Conservation (phyloP, 495 filamentous ascomycete species). For the Penicillium mononematosum region DNA sequence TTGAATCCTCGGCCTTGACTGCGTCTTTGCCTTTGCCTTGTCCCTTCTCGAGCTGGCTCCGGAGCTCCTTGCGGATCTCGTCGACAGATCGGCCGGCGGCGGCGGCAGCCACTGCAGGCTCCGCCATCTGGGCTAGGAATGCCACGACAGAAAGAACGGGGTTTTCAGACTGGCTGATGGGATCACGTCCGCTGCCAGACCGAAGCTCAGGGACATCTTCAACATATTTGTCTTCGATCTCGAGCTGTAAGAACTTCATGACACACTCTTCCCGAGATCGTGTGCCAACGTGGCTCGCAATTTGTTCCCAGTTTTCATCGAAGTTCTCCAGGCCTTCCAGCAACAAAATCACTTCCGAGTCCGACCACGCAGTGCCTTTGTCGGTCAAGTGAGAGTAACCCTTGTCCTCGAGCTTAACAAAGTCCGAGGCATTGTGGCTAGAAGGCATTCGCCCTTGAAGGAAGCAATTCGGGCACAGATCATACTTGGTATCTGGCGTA, state of each 20-base stretch:
- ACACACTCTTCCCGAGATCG: conserved; percentile 96
- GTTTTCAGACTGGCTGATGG: conserved; percentile 87
- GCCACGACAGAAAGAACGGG: conserved; percentile 92
- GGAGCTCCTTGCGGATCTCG: conserved; percentile 73
- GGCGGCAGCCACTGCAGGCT: conserved; percentile 83
- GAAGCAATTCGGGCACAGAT: conserved; percentile 88
- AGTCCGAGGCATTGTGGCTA: conserved; percentile 69
- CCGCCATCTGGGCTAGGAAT: conserved; percentile 84
- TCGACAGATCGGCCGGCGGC: conserved; percentile 82
- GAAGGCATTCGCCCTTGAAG: conserved; percentile 74
- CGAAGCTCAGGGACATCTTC: conserved; percentile 70
- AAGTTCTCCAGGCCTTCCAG: conserved; percentile 87
- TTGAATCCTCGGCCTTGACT: conserved; percentile 64
- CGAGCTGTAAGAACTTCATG: conserved; percentile 87
- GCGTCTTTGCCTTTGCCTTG: conserved; percentile 53
- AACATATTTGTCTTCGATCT: conserved; percentile 86
- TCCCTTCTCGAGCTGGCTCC: conserved; percentile 67
- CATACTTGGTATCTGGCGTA: conserved; percentile 65
- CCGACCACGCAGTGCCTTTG: conserved; percentile 82
- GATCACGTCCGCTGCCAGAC: conserved; percentile 69
- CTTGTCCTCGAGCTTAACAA: conserved; percentile 85
- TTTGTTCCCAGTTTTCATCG: conserved; percentile 92
- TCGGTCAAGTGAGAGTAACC: conserved; percentile 70
- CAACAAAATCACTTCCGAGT: conserved; percentile 78
- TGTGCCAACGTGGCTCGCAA: conserved; percentile 86